Percentiles rank a stretch among this genome's conserved stretches.
Evolutionary conservation across 2,329 filamentous ascomycete species (phyloP).

Genomic region (Claviceps maximensis): DNA sequence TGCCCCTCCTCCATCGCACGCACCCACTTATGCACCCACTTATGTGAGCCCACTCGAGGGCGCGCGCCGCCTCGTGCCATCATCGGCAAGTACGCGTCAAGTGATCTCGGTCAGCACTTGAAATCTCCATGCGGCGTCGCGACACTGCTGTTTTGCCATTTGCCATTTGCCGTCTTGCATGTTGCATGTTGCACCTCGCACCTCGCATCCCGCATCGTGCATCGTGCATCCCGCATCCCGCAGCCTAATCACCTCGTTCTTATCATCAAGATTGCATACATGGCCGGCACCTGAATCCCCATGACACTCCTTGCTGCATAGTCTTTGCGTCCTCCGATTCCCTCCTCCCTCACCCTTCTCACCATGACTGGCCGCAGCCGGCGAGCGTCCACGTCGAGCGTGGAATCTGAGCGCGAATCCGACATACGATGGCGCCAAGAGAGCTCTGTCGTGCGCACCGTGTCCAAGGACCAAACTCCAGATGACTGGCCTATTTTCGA

Average conservation of each 20-base stretch:
- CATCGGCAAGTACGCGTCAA: background rate
- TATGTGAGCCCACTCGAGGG: too few species aligned
- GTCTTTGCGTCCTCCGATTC: background rate
- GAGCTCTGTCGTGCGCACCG: conserved; percentile 19
- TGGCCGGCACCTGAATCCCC: background rate
- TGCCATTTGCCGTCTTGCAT: background rate
- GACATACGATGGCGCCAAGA: conserved; percentile 23
- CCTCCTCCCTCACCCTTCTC: background rate
- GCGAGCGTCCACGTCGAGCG: conserved; percentile 31
- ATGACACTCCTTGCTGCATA: background rate
- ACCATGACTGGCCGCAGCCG: conserved; percentile 28
- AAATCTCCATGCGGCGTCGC: background rate
- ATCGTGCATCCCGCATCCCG: too few species aligned
- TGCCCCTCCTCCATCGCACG: background rate
- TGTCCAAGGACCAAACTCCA: conserved; percentile 16
- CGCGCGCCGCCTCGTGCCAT: background rate
- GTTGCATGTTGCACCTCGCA: background rate
- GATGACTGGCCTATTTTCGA: conserved; percentile 50
- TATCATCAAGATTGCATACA: background rate
- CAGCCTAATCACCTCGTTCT: too few species aligned
- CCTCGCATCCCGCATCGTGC: background rate
- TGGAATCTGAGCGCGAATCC: conserved; percentile 27
- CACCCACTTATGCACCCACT: too few species aligned
- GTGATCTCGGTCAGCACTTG: background rate
- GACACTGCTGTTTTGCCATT: background rate